These are phyloP conservation scores for Eucalyptus virginea DNA, from an alignment of 345 rosid genomes.

Conservation along the genomic window DNA sequence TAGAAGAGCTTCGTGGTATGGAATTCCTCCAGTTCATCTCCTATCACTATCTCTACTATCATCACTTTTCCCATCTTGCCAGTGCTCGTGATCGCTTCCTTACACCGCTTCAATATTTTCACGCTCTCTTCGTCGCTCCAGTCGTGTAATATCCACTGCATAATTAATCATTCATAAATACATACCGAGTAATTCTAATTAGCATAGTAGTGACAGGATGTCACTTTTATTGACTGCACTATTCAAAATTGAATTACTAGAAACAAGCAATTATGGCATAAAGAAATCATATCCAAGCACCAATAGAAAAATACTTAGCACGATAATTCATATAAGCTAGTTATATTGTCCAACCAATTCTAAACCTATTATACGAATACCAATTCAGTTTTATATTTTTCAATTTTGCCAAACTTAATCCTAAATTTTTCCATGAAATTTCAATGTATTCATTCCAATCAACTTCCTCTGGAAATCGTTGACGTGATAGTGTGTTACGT, in stretches of 20 bases:
- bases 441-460: rapidly evolving
- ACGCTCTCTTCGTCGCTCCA: slow-evolving; percentile 32
- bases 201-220: background rate
- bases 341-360: too few relatives aligned
- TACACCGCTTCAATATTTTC: slow-evolving; percentile 23
- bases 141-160: slow-evolving; percentile 27
- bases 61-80: slow-evolving; percentile 4
- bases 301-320: too few relatives aligned
- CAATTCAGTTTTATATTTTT: too few relatives aligned
- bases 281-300: background rate
- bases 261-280: background rate
- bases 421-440: too few relatives aligned
- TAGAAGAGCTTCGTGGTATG: slow-evolving; percentile 14
- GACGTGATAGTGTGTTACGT: background rate
- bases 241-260: background rate
- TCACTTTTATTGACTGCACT: background rate
- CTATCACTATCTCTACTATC: slow-evolving; percentile 5
- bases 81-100: slow-evolving; percentile 8
- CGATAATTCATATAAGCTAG: background rate
- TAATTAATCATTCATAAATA: background rate
- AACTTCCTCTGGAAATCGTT: too few relatives aligned
- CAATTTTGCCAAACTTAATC: too few relatives aligned
- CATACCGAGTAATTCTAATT: background rate
- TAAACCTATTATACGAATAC: too few relatives aligned
- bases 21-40: background rate